Conservation (phyloP, 768 basidiomycete species). For the Russula virescens region DNA sequence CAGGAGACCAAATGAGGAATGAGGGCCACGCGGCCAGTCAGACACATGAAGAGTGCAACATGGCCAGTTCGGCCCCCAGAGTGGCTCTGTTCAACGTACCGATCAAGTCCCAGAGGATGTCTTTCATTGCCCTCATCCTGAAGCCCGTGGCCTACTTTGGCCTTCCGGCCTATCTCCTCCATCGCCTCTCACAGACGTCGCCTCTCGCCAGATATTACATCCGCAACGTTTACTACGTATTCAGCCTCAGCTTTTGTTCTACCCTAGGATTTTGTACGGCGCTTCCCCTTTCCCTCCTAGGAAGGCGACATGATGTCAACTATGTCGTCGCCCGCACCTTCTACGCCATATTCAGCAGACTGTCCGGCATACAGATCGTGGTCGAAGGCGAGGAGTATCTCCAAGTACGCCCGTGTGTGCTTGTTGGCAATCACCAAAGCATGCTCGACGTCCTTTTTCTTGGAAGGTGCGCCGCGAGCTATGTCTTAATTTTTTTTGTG, state of each 20-base stretch:
- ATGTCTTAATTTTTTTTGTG: background rate
- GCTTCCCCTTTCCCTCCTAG: constrained; percentile 57
- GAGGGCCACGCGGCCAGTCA: too few species aligned
- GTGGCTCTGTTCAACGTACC: constrained; percentile 2
- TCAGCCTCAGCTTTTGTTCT: constrained; percentile 59
- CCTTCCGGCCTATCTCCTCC: constrained; percentile 61
- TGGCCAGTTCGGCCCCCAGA: constrained; percentile 23
- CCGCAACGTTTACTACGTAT: constrained; percentile 64
- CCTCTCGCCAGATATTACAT: constrained; percentile 65
- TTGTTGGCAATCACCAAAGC: constrained; percentile 90
- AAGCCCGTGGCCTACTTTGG: constrained; percentile 75
- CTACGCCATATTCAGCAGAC: constrained; percentile 57
- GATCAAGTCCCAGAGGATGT: constrained; percentile 42
- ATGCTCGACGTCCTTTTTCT: constrained; percentile 83
- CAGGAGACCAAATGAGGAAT: too few species aligned
- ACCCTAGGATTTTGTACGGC: constrained; percentile 66
- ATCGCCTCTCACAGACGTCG: constrained; percentile 50
- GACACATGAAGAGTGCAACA: background rate
- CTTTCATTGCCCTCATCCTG: constrained; percentile 51
- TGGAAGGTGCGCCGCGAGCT: constrained; percentile 52
- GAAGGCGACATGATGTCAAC: constrained; percentile 75
- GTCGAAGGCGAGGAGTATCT: constrained; percentile 88
- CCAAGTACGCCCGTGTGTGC: constrained; percentile 59
- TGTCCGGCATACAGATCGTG: constrained; percentile 61
- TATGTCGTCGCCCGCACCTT: constrained; percentile 79